These are phyloP conservation scores for Clathrus columnatus DNA, from an alignment of 768 basidiomycete species.

Conservation along the genomic window DNA sequence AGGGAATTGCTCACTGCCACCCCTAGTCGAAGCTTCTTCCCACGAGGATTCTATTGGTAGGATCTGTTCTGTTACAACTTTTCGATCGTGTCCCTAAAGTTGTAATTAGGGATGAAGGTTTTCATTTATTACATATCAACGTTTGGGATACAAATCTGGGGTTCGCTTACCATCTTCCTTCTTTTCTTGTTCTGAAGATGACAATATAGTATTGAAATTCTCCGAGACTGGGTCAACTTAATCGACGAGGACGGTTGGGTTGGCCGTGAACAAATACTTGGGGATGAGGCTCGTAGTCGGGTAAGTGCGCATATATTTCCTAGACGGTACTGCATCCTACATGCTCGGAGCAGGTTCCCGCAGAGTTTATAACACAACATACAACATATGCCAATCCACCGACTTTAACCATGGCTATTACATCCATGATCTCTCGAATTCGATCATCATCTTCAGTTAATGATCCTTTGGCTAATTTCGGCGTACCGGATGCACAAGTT, in stretches of 20 bases:
- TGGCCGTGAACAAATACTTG: constrained; percentile 90
- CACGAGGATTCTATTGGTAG: constrained; percentile 94
- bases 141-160: constrained; percentile 89
- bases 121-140: constrained; percentile 87
- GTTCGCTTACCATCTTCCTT: constrained; percentile 23
- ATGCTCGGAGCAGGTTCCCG: constrained; percentile 51
- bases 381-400: constrained; percentile 94
- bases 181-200: background rate
- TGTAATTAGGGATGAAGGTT: constrained; percentile 81
- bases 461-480: constrained; percentile 57
- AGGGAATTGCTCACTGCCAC: constrained; percentile 81
- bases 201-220: constrained; percentile 64
- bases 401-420: constrained; percentile 89
- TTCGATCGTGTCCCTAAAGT: background rate
- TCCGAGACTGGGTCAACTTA: constrained; percentile 82
- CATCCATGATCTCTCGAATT: constrained; percentile 72
- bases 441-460: constrained; percentile 22
- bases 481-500: constrained; percentile 51
- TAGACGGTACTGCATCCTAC: background rate
- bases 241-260: constrained; percentile 97
- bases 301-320: constrained; percentile 27
- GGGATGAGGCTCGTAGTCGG: constrained; percentile 93
- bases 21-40: constrained; percentile 94
- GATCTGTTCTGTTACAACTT: background rate
- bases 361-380: constrained; percentile 87